Evolutionary conservation across 805 yeast species (phyloP).

Genomic region (Candida hispaniensis): DNA sequence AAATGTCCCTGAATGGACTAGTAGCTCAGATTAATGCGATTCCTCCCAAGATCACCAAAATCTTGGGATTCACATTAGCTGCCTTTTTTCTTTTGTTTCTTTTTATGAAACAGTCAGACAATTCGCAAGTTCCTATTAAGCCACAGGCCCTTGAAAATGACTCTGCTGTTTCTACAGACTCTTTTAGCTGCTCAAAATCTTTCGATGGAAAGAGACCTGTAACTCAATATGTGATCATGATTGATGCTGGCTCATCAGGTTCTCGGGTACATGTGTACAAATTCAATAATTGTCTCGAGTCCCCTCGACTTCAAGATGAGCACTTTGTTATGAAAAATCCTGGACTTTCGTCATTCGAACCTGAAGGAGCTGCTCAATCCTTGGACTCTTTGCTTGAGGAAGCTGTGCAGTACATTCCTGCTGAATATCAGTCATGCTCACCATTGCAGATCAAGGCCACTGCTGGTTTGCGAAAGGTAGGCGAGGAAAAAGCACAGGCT

Average conservation of each 20-base stretch:
- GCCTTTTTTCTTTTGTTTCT: conserved; percentile 4
- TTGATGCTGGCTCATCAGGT: conserved; percentile 99
- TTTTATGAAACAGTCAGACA: conserved; percentile 1
- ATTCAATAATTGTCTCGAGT: conserved; percentile 75
- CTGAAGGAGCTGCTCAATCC: conserved; percentile 79
- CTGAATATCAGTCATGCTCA: conserved; percentile 60
- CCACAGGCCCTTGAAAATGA: background rate
- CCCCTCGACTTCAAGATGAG: conserved; percentile 73
- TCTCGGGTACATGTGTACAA: conserved; percentile 91
- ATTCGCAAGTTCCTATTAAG: background rate
- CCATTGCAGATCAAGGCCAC: conserved; percentile 97
- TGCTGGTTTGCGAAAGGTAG: conserved; percentile 85
- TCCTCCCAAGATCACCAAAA: conserved; percentile 1
- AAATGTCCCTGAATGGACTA: no score
- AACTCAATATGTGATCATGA: conserved; percentile 73
- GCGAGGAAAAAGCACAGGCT: conserved; percentile 57
- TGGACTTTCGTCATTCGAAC: conserved; percentile 73
- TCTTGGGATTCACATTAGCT: background rate
- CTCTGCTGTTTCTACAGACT: background rate
- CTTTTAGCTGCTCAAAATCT: conserved; percentile 27
- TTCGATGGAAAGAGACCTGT: conserved; percentile 33
- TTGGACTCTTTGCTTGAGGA: conserved; percentile 68
- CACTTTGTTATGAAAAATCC: conserved; percentile 83
- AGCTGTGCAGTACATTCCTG: conserved; percentile 73
- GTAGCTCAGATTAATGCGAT: conserved; percentile 8